Conservation (phyloP, 139 green algal species). For the Chlorella vulgaris region DNA sequence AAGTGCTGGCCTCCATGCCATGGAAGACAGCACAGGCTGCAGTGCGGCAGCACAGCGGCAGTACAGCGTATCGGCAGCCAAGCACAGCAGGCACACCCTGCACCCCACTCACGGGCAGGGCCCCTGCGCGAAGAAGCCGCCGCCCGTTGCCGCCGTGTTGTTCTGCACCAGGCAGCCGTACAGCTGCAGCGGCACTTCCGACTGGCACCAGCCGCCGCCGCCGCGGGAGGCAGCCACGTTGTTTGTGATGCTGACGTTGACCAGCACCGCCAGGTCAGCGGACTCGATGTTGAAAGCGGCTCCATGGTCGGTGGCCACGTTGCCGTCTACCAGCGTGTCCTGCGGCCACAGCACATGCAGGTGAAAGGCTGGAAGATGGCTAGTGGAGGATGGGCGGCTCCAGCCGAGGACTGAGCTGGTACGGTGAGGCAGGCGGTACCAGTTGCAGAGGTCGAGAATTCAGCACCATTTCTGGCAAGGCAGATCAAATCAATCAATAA, state of each 20-base stretch:
- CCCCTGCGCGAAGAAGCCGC: constrained; percentile 14
- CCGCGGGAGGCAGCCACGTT: constrained; percentile 14
- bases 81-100: background rate
- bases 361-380: too few species aligned
- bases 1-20: too few species aligned
- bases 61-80: background rate
- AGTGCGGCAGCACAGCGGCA: background rate
- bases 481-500: background rate
- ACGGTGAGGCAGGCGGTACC: background rate
- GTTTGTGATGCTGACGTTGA: constrained; percentile 10
- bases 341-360: background rate
- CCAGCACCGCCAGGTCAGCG: constrained; percentile 1
- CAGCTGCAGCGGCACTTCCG: background rate
- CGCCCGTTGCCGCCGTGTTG: constrained; percentile 28
- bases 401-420: too few species aligned
- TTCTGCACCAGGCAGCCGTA: background rate
- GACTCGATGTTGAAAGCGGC: constrained; percentile 31
- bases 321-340: constrained; percentile 11
- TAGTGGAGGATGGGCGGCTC: background rate
- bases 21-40: too few species aligned
- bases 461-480: background rate
- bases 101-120: constrained; percentile 17
- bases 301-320: constrained; percentile 11
- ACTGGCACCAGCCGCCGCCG: constrained; percentile 25
- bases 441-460: background rate